Conservation (phyloP, 2,329 filamentous ascomycete species). For the Sporothrix protearum region DNA sequence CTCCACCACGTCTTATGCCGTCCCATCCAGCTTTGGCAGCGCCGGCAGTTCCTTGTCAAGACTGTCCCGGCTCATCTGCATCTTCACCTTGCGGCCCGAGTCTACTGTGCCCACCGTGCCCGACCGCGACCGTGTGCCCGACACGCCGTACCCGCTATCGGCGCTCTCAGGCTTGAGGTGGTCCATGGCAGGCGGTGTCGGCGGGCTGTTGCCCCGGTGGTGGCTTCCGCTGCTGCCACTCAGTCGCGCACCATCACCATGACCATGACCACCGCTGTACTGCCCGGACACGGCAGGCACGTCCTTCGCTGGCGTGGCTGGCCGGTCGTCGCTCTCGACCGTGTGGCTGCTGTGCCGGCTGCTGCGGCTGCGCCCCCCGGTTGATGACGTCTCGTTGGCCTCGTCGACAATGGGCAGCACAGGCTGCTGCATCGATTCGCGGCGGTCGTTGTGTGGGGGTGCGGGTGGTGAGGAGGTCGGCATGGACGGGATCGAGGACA, state of each 20-base stretch:
- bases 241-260: background rate
- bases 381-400: constrained; percentile 70
- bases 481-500: background rate
- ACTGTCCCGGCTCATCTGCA: constrained; percentile 52
- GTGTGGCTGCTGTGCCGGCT: constrained; percentile 38
- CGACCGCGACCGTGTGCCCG: constrained; percentile 31
- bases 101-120: constrained; percentile 31
- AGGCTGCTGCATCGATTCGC: constrained; percentile 52
- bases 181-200: constrained; percentile 46
- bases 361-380: constrained; percentile 56
- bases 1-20: background rate
- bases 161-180: constrained; percentile 45
- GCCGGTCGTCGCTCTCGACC: constrained; percentile 36
- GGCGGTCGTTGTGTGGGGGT: constrained; percentile 41
- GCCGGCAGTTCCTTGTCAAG: constrained; percentile 60
- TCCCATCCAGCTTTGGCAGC: constrained; percentile 41
- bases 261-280: constrained; percentile 11
- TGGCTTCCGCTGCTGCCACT: background rate
- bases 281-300: constrained; percentile 18
- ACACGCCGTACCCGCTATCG: constrained; percentile 47
- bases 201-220: constrained; percentile 35
- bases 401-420: constrained; percentile 84
- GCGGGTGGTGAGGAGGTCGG: background rate
- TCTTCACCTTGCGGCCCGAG: constrained; percentile 34
- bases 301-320: constrained; percentile 44